A percentile compares a stretch with the other conserved stretches of the same genome.
Evolutionary conservation across 2,329 filamentous ascomycete species (phyloP).

Genomic region (Herpomyces periplanetae): DNA sequence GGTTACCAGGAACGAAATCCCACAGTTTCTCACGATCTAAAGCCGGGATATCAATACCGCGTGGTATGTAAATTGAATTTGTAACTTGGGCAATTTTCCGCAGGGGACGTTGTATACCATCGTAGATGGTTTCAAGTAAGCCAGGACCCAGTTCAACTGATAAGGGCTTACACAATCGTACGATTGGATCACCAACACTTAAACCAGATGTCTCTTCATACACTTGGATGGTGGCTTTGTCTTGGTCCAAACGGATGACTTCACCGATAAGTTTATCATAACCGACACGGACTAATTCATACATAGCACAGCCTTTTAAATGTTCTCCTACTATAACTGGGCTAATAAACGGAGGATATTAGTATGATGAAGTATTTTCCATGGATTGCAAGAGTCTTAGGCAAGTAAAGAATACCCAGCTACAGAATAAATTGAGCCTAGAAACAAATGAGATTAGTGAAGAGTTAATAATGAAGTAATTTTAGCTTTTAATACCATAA

Average conservation of each 20-base stretch:
- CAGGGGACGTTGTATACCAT: conserved; percentile 86
- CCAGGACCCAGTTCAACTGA: conserved; percentile 90
- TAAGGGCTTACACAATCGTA: conserved; percentile 63
- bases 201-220: conserved; percentile 99
- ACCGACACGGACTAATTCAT: conserved; percentile 82
- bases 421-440: conserved; percentile 26
- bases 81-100: conserved; percentile 37
- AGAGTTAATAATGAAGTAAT: conserved; percentile 2
- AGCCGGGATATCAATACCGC: conserved; percentile 52
- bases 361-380: conserved; percentile 12
- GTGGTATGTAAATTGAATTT: conserved; percentile 82
- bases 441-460: neutral
- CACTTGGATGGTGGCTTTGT: conserved; percentile 89
- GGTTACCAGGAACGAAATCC: conserved; percentile 49
- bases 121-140: conserved; percentile 95
- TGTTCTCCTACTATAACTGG: conserved; percentile 89
- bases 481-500: conserved; percentile 10
- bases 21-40: conserved; percentile 74
- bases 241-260: conserved; percentile 82
- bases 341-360: conserved; percentile 6
- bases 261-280: conserved; percentile 73
- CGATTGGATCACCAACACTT: conserved; percentile 69
- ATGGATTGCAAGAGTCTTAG: conserved; percentile 5
- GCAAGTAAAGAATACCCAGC: conserved; percentile 13
- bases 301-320: conserved; percentile 98